Evolutionary conservation across 768 basidiomycete species (phyloP).

Genomic region (Daedaleopsis sinensis): DNA sequence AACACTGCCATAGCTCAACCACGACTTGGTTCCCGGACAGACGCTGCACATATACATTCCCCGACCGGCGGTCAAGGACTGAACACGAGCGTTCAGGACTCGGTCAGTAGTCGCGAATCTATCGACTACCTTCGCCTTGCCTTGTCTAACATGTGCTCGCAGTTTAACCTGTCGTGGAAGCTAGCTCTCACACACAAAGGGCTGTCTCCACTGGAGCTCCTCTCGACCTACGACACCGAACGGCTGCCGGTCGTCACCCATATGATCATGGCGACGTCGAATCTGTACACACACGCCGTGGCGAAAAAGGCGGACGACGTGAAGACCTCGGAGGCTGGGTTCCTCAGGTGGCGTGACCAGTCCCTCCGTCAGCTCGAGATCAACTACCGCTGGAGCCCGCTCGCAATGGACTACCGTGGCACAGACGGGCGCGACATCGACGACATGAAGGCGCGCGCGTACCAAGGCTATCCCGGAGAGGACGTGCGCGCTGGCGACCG

Average conservation of each 20-base stretch:
- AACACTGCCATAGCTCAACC: not conserved
- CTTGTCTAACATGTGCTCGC: not conserved
- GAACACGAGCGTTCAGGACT: conserved; percentile 33
- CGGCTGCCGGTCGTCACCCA: conserved; percentile 33
- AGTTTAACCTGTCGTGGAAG: conserved; percentile 37
- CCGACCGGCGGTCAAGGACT: conserved; percentile 49
- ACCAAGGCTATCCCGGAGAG: no score
- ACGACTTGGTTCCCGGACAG: conserved; percentile 29
- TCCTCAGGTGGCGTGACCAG: conserved; percentile 29
- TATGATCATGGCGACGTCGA: conserved; percentile 30
- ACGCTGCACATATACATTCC: conserved; percentile 52
- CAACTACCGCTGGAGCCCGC: no score
- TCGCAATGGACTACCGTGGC: no score
- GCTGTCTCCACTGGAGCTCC: conserved; percentile 26
- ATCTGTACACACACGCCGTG: conserved; percentile 13
- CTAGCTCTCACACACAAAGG: conserved; percentile 33
- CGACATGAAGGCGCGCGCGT: no score
- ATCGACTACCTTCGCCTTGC: not conserved
- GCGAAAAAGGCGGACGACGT: not conserved
- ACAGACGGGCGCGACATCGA: no score
- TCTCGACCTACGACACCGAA: no score
- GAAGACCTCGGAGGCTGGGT: not conserved
- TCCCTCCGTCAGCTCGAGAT: conserved; percentile 48
- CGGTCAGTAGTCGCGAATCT: conserved; percentile 19
- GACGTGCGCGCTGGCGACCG: no score